phyloP scores from a whole-genome alignment of 1,284 basidiomycete species.

The Pulveroboletus sp. region DNA sequence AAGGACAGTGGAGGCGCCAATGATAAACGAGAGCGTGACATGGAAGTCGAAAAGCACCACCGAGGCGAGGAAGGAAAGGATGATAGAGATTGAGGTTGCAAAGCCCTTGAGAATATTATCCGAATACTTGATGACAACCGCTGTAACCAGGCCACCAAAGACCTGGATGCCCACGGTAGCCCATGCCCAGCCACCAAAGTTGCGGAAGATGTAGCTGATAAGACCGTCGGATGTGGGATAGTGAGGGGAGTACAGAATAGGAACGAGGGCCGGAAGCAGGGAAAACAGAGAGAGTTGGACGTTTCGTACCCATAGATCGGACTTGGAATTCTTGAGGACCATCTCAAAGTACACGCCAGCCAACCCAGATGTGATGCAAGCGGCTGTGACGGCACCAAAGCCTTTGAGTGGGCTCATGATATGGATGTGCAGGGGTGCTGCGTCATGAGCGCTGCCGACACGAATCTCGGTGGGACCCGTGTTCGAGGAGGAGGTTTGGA shows the following conservation, averaged over 20 bases:
- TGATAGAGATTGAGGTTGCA: constrained; percentile 90
- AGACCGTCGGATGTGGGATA: constrained; percentile 39
- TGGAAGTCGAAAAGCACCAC: constrained; percentile 87
- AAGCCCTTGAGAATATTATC: constrained; percentile 95
- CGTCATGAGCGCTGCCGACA: constrained; percentile 56
- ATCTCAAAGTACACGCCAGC: constrained; percentile 85
- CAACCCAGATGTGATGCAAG: constrained; percentile 77
- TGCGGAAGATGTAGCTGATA: constrained; percentile 53
- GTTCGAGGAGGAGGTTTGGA: constrained; percentile 51
- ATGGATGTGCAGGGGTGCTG: constrained; percentile 39
- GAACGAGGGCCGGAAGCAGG: constrained; percentile 68
- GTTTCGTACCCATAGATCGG: constrained; percentile 78
- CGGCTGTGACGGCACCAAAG: constrained; percentile 61
- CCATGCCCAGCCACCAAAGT: constrained; percentile 93
- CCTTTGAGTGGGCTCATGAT: constrained; percentile 67
- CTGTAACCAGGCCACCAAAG: constrained; percentile 89
- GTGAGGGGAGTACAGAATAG: constrained; percentile 55
- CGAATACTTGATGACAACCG: constrained; percentile 84
- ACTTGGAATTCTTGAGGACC: constrained; percentile 68
- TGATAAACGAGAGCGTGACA: constrained; percentile 82
- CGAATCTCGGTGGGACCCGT: constrained; percentile 26
- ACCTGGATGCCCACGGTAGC: constrained; percentile 89
- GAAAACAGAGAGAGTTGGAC: constrained; percentile 77
- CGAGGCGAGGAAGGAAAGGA: constrained; percentile 90
- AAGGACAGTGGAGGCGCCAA: constrained; percentile 84